Evolutionary conservation across 2,329 filamentous ascomycete species (phyloP).

Genomic region (Penicillium frequentans): DNA sequence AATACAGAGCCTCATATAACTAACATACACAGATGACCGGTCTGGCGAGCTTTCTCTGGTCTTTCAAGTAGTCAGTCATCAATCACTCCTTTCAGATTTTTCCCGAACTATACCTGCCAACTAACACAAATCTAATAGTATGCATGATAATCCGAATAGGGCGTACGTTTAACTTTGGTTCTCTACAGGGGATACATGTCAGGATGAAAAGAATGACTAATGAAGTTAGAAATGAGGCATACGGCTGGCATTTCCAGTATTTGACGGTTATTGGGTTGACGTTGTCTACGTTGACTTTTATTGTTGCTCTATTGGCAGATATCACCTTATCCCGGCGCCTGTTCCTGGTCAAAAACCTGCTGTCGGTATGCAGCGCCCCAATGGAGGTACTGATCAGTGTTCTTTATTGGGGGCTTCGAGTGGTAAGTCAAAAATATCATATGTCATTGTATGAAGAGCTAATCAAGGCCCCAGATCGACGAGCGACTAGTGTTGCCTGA

Average conservation of each 20-base stretch:
- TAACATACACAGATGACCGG: conserved; percentile 35
- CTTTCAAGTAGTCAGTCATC: conserved; percentile 44
- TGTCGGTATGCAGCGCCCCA: conserved; percentile 59
- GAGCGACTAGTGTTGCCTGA: conserved; percentile 52
- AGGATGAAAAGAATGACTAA: not conserved
- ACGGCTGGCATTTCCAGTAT: conserved; percentile 67
- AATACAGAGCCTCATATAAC: conserved; percentile 8
- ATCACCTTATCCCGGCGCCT: conserved; percentile 51
- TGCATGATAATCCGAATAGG: conserved; percentile 44
- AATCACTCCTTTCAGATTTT: not conserved
- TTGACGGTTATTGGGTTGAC: conserved; percentile 63
- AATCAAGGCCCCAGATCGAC: conserved; percentile 36
- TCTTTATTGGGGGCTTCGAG: conserved; percentile 60
- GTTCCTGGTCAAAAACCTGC: conserved; percentile 58
- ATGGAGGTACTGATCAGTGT: conserved; percentile 61
- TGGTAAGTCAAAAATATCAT: conserved; percentile 37
- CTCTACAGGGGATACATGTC: not conserved
- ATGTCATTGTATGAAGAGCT: not conserved
- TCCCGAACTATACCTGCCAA: not conserved
- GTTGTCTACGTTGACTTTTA: conserved; percentile 57
- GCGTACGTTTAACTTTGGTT: conserved; percentile 33
- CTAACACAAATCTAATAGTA: conserved; percentile 27
- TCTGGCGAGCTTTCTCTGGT: conserved; percentile 44
- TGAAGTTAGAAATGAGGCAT: conserved; percentile 53
- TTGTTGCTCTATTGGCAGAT: conserved; percentile 56